A percentile compares a stretch with the other conserved stretches of the same genome.
phyloP scores from a whole-genome alignment of 371 early-diverging fungal species.

The Mortierella sp. region DNA sequence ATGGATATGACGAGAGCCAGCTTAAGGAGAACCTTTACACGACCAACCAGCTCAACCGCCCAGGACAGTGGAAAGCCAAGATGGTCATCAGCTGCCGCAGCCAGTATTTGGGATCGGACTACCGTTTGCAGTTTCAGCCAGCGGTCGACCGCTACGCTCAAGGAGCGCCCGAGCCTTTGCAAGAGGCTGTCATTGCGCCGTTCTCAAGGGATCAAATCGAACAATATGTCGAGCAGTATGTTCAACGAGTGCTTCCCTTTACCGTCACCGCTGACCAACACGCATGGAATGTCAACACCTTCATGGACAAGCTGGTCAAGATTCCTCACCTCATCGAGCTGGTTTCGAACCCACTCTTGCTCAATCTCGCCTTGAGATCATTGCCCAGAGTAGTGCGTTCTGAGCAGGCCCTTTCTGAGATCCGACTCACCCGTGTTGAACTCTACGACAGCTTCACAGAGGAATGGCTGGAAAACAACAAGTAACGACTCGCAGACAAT shows the following conservation, averaged over 20 bases:
- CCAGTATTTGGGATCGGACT: not conserved
- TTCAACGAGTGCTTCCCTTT: not conserved
- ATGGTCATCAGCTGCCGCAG: slow-evolving; percentile 8
- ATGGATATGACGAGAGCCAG: slow-evolving; percentile 24
- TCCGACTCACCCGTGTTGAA: not conserved
- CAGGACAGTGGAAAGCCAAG: slow-evolving; percentile 3
- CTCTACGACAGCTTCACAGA: not conserved
- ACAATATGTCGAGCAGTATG: not conserved
- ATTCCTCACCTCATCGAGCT: not conserved
- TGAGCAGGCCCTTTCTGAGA: not conserved
- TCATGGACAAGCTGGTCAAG: not conserved
- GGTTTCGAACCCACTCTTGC: not conserved
- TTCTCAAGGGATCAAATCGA: not conserved
- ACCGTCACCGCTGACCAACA: not conserved
- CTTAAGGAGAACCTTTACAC: slow-evolving; percentile 9
- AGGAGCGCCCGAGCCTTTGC: not conserved
- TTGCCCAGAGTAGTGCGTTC: not conserved
- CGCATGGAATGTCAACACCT: not conserved
- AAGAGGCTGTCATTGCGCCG: not conserved
- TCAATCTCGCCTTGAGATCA: not conserved
- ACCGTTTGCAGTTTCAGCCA: not conserved
- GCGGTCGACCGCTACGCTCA: not conserved
- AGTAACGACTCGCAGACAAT: not conserved
- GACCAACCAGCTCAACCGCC: slow-evolving; percentile 7
- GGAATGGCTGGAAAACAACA: not conserved